Percentiles rank a stretch among this genome's conserved stretches.
These are phyloP conservation scores for Leucogyrophana mollusca DNA, from an alignment of 768 basidiomycete genomes.

Conservation along the genomic window DNA sequence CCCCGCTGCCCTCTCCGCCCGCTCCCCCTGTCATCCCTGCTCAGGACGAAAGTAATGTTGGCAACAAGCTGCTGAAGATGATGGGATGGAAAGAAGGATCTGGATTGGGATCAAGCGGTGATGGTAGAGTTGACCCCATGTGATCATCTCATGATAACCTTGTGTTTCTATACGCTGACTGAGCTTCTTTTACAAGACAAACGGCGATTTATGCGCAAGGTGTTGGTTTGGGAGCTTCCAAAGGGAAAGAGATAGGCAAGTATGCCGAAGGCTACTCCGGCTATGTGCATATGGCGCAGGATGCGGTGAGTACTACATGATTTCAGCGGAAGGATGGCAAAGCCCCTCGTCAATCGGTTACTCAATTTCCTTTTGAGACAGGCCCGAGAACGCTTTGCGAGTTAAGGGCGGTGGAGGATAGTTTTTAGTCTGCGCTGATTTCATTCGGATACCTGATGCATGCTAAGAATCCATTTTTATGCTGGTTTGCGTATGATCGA, in stretches of 20 bases:
- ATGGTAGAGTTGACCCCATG: slow-evolving; percentile 89
- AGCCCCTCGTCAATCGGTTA: slow-evolving; percentile 18
- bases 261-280: slow-evolving; percentile 66
- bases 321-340: slow-evolving; percentile 19
- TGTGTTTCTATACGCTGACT: slow-evolving; percentile 8
- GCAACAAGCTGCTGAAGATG: slow-evolving; percentile 92
- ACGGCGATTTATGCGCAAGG: slow-evolving; percentile 87
- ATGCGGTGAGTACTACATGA: slow-evolving; percentile 48
- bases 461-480: slow-evolving; percentile 2
- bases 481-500: neutral
- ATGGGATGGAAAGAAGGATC: slow-evolving; percentile 97
- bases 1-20: slow-evolving; percentile 59
- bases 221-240: slow-evolving; percentile 90
- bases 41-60: slow-evolving; percentile 82
- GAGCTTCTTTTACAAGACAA: slow-evolving; percentile 47
- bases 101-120: slow-evolving; percentile 79
- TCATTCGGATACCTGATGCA: too few species aligned
- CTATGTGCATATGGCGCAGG: slow-evolving; percentile 72
- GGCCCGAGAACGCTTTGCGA: slow-evolving; percentile 36
- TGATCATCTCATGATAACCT: slow-evolving; percentile 34
- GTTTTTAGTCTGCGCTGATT: too few species aligned
- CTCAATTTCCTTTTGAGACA: slow-evolving; percentile 20
- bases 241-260: slow-evolving; percentile 79
- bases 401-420: too few species aligned
- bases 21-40: slow-evolving; percentile 67